A percentile compares a stretch with the other conserved stretches of the same genome.
Evolutionary conservation across 1,284 basidiomycete species (phyloP).

Genomic region (Coniophora puteana): DNA sequence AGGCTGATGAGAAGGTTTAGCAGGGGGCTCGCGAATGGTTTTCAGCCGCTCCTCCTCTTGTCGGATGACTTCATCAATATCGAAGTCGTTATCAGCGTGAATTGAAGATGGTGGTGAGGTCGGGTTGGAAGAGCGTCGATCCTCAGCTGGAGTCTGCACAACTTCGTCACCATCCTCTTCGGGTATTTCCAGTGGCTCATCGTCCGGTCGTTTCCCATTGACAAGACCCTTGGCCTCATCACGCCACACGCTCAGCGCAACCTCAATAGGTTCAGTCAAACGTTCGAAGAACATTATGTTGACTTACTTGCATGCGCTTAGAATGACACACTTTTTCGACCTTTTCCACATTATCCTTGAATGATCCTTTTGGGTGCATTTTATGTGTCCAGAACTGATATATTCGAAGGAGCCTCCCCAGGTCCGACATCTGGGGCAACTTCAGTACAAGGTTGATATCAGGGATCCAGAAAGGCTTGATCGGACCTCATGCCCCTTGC

Average conservation of each 20-base stretch:
- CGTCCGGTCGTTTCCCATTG: conserved; percentile 30
- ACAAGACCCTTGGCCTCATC: conserved; percentile 62
- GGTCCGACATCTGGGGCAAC: conserved; percentile 59
- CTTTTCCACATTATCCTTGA: conserved; percentile 76
- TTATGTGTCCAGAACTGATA: conserved; percentile 93
- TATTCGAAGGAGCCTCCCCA: conserved; percentile 71
- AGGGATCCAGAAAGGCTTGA: neutral
- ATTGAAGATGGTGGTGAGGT: conserved; percentile 47
- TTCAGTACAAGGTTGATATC: conserved; percentile 4
- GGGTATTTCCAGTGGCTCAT: too few relatives aligned
- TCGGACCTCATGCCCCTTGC: conserved; percentile 87
- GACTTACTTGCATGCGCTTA: conserved; percentile 73
- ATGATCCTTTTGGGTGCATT: conserved; percentile 84
- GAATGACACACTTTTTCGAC: conserved; percentile 86
- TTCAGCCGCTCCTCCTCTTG: conserved; percentile 41
- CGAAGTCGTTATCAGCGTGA: conserved; percentile 48
- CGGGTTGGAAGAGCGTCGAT: conserved; percentile 17
- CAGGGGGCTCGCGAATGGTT: conserved; percentile 12
- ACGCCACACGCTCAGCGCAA: conserved; percentile 67
- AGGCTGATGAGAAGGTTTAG: conserved; percentile 7
- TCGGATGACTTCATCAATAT: conserved; percentile 47
- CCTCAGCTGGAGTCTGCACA: conserved; percentile 16
- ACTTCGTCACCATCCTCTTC: conserved; percentile 23
- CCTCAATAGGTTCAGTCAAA: conserved; percentile 34
- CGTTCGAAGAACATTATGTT: neutral